phyloP scores from a whole-genome alignment of 1,284 basidiomycete species.

The Malassezia pachydermatis region DNA sequence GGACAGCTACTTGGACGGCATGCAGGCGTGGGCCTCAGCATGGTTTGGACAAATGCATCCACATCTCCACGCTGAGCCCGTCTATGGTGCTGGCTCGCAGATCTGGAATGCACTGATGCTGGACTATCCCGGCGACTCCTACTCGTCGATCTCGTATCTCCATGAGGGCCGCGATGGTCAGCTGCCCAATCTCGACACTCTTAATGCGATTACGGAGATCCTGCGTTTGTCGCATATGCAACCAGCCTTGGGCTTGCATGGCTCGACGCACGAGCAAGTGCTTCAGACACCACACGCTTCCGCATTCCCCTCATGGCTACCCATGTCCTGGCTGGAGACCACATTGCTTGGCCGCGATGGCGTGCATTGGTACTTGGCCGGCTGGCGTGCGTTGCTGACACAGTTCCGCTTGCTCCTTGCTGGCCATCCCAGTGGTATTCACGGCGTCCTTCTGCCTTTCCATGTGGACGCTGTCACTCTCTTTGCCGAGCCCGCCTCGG shows the following conservation, averaged over 20 bases:
- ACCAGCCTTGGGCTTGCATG: constrained; percentile 6
- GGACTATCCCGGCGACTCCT: constrained; percentile 93
- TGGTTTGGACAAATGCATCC: constrained; percentile 63
- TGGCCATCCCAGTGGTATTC: constrained; percentile 25
- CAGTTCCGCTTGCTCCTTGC: constrained; percentile 56
- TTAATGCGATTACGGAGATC: constrained; percentile 72
- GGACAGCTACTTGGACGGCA: constrained; percentile 78
- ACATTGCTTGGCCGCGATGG: constrained; percentile 1
- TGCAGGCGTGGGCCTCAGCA: constrained; percentile 76
- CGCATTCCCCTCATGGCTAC: neutral
- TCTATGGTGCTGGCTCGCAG: constrained; percentile 47
- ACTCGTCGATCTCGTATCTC: constrained; percentile 81
- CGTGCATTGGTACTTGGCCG: constrained; percentile 3
- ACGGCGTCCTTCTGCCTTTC: constrained; percentile 55
- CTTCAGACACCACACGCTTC: neutral
- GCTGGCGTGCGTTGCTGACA: constrained; percentile 6
- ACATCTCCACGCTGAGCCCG: constrained; percentile 61
- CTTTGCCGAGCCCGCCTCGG: constrained; percentile 72
- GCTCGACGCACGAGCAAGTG: constrained; percentile 2
- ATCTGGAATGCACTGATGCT: constrained; percentile 83
- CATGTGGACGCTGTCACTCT: constrained; percentile 88
- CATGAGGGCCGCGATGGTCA: constrained; percentile 91
- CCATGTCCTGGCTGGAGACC: constrained; percentile 5
- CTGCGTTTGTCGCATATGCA: constrained; percentile 57
- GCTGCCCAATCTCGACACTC: constrained; percentile 85